These are phyloP conservation scores for Cryptococcus sp. DNA, from an alignment of 1,284 basidiomycete genomes.

Conservation along the genomic window DNA sequence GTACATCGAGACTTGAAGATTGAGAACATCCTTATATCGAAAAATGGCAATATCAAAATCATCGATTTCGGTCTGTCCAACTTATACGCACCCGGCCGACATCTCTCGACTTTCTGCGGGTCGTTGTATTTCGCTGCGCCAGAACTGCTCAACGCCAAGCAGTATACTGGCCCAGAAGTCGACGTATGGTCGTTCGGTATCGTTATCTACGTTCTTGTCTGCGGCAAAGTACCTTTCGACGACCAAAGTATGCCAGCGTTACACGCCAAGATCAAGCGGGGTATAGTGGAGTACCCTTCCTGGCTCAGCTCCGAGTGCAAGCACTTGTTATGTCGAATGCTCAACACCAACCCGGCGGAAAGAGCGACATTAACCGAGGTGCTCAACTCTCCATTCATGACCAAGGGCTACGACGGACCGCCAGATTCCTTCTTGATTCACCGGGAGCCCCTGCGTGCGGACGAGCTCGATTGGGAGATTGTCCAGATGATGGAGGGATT, in stretches of 20 bases:
- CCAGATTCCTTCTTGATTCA: conserved; percentile 83
- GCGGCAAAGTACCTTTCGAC: conserved; percentile 98
- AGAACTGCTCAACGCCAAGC: conserved; percentile 92
- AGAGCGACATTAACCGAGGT: conserved; percentile 86
- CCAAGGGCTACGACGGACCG: conserved; percentile 77
- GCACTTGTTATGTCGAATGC: conserved; percentile 88
- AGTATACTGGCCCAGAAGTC: conserved; percentile 96
- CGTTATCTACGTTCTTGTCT: conserved; percentile 94
- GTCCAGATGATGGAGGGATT: conserved; percentile 94
- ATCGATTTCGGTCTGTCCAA: conserved; percentile 99
- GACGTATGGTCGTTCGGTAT: conserved; percentile 99
- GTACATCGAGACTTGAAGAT: conserved; percentile 98
- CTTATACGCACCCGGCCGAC: conserved; percentile 80
- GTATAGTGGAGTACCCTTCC: conserved; percentile 93
- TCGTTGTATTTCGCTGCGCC: conserved; percentile 98
- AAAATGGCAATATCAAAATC: conserved; percentile 98
- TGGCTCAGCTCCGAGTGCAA: conserved; percentile 98
- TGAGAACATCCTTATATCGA: conserved; percentile 98
- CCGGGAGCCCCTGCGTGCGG: conserved; percentile 81
- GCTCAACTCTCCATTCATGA: conserved; percentile 92
- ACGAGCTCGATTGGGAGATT: conserved; percentile 83
- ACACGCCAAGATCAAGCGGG: conserved; percentile 98
- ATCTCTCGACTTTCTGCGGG: conserved; percentile 94
- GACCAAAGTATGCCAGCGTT: conserved; percentile 99
- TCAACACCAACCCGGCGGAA: conserved; percentile 86